Evolutionary conservation across 2,329 filamentous ascomycete species (phyloP).

Genomic region (Alternaria hordeiaustralica): DNA sequence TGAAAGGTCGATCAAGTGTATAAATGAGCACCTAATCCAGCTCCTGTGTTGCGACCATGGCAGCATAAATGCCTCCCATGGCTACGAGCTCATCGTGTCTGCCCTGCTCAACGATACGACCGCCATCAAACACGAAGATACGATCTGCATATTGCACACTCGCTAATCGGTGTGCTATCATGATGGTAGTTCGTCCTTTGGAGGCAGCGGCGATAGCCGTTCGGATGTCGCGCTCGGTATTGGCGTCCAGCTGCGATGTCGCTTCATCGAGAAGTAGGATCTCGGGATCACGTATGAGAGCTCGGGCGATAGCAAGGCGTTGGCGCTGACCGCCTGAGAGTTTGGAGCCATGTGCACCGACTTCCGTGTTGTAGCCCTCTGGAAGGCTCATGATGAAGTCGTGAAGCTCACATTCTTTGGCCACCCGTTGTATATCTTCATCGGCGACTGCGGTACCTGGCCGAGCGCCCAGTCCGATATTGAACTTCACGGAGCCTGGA

Average conservation of each 20-base stretch:
- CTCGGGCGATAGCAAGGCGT: conserved; percentile 55
- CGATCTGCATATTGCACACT: conserved; percentile 80
- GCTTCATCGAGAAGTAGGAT: conserved; percentile 57
- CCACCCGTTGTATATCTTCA: conserved; percentile 44
- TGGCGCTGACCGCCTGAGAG: conserved; percentile 57
- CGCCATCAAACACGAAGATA: conserved; percentile 79
- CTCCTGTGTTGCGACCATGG: conserved; percentile 47
- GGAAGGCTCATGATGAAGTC: conserved; percentile 57
- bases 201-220: conserved; percentile 51
- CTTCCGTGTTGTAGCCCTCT: conserved; percentile 56
- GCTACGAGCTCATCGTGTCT: conserved; percentile 64
- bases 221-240: conserved; percentile 53
- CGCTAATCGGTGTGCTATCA: conserved; percentile 77
- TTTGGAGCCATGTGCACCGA: conserved; percentile 51
- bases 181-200: conserved; percentile 66
- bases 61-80: conserved; percentile 43
- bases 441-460: conserved; percentile 31
- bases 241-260: conserved; percentile 56
- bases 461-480: conserved; percentile 51
- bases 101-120: conserved; percentile 67
- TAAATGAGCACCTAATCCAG: conserved; percentile 28
- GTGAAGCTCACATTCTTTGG: conserved; percentile 53
- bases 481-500: conserved; percentile 53
- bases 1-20: background rate
- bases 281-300: conserved; percentile 54